phyloP scores from a whole-genome alignment of 305 asterid species.

The Andrographis paniculata region DNA sequence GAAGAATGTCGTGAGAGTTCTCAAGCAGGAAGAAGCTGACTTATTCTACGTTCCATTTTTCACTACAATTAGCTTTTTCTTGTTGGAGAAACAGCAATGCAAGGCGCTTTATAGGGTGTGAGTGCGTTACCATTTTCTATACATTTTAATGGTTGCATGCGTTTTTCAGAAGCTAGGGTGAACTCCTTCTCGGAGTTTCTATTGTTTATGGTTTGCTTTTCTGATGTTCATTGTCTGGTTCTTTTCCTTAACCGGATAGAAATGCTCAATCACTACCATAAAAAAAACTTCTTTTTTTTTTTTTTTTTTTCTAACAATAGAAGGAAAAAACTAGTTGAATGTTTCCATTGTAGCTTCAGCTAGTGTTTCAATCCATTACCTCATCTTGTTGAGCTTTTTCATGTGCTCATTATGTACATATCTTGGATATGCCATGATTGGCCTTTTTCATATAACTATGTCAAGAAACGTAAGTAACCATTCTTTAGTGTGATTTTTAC shows the following conservation, averaged over 20 bases:
- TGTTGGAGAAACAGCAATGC: slow-evolving; percentile 87
- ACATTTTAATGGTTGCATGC: slow-evolving; percentile 1
- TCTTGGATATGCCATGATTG: not conserved
- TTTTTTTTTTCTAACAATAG: too few species aligned
- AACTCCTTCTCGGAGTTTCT: not conserved
- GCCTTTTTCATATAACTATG: too few species aligned
- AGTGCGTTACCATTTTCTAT: slow-evolving; percentile 55
- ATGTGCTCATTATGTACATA: not conserved
- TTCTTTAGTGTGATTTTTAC: too few species aligned
- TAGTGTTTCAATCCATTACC: not conserved
- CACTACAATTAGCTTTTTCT: slow-evolving; percentile 88
- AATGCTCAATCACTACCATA: too few species aligned
- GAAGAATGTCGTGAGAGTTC: slow-evolving; percentile 75
- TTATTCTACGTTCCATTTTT: slow-evolving; percentile 95
- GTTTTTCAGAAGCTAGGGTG: not conserved
- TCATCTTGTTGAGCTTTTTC: not conserved
- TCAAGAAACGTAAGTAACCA: not conserved
- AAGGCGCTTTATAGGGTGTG: slow-evolving; percentile 99
- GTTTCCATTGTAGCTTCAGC: not conserved
- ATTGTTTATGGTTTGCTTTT: not conserved
- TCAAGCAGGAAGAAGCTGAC: slow-evolving; percentile 87
- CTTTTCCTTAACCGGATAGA: too few species aligned
- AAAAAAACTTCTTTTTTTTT: too few species aligned
- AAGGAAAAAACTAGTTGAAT: not conserved
- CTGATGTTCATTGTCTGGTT: too few species aligned